phyloP scores from a whole-genome alignment of 106 monocot genomes.

The Iris macrosiphon region DNA sequence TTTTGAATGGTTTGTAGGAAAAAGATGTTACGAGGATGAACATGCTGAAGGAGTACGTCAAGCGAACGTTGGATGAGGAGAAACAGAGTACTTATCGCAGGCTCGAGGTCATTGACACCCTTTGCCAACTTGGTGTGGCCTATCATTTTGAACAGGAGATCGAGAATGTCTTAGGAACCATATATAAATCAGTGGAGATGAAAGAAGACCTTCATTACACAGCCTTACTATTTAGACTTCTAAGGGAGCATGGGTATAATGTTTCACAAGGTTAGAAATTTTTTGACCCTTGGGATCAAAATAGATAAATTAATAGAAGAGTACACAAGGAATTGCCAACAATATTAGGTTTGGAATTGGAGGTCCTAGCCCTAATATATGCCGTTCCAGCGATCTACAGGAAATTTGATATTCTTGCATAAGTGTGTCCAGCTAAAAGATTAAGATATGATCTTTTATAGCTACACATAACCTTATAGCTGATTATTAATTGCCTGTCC shows the following conservation, averaged over 20 bases:
- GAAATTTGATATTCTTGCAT: too few species aligned
- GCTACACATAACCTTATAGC: too few species aligned
- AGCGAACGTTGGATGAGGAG: neutral
- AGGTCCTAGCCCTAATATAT: too few species aligned
- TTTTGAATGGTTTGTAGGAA: neutral
- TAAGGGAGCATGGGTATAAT: slow-evolving; percentile 6
- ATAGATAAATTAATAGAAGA: too few species aligned
- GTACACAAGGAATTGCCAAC: too few species aligned
- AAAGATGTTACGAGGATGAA: neutral
- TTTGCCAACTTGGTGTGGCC: slow-evolving; percentile 20
- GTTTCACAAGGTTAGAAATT: slow-evolving; percentile 6
- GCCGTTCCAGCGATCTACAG: too few species aligned
- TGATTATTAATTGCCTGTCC: too few species aligned
- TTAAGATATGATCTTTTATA: slow-evolving; percentile 3
- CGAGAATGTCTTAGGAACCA: neutral
- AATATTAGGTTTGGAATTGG: neutral
- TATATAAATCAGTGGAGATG: neutral
- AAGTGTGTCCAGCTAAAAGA: slow-evolving; percentile 4
- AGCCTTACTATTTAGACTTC: slow-evolving; percentile 17
- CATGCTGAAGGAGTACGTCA: slow-evolving; percentile 12
- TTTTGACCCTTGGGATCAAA: neutral
- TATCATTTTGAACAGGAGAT: slow-evolving; percentile 28
- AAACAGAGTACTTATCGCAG: neutral
- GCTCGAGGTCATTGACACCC: slow-evolving; percentile 15
- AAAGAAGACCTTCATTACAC: slow-evolving; percentile 3